These are phyloP conservation scores for Spatholobus suberectus DNA, from an alignment of 306 rosid species.

Conservation along the genomic window DNA sequence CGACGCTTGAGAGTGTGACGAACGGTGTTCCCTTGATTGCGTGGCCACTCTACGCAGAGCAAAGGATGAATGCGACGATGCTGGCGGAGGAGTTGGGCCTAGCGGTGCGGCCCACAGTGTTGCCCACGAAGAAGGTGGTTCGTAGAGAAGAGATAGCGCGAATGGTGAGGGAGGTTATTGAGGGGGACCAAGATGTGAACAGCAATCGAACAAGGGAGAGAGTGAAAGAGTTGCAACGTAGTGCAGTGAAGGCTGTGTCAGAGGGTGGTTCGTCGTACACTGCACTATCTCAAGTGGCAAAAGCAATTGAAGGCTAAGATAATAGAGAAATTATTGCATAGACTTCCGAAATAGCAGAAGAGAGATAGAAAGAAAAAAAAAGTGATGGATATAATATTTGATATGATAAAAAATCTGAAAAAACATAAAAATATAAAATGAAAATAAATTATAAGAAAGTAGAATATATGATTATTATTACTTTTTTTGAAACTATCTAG, in stretches of 20 bases:
- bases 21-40: conserved; percentile 58
- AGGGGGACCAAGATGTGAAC: neutral
- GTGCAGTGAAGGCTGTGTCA: conserved; percentile 28
- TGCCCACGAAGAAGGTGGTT: conserved; percentile 48
- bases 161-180: conserved; percentile 43
- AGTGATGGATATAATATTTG: no score
- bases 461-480: no score
- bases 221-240: conserved; percentile 22
- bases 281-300: conserved; percentile 23
- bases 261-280: conserved; percentile 43
- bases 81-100: conserved; percentile 56
- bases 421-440: no score
- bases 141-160: conserved; percentile 49
- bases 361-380: no score
- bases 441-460: no score
- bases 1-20: conserved; percentile 53
- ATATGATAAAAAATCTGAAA: no score
- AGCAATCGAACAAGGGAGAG: conserved; percentile 16
- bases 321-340: no score
- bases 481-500: no score
- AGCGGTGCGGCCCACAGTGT: conserved; percentile 32
- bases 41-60: conserved; percentile 74
- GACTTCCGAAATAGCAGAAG: no score
- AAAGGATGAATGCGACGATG: conserved; percentile 58
- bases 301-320: neutral